These are phyloP conservation scores for Penicillium sp. DNA, from an alignment of 2,329 filamentous ascomycete genomes.

Conservation along the genomic window DNA sequence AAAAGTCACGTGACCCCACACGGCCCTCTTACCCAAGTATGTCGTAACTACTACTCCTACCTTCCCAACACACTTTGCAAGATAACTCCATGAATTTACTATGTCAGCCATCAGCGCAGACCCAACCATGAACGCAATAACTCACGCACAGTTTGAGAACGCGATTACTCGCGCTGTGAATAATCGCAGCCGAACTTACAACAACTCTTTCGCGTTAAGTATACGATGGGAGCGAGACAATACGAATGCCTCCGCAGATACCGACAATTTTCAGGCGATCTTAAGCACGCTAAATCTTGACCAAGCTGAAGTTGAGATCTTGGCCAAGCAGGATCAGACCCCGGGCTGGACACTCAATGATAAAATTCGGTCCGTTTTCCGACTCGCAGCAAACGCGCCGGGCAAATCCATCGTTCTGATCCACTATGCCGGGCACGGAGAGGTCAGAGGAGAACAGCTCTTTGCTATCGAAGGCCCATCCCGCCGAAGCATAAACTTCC, in stretches of 20 bases:
- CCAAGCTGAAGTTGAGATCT: too few relatives aligned
- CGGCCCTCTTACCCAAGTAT: too few relatives aligned
- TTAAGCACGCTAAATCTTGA: conserved; percentile 3
- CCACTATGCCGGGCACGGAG: conserved; percentile 4
- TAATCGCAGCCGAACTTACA: background rate
- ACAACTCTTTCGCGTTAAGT: background rate
- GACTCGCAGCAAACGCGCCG: background rate
- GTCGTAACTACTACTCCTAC: too few relatives aligned
- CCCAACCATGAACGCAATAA: too few relatives aligned
- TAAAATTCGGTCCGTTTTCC: background rate
- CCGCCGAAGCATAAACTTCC: background rate
- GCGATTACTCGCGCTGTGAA: background rate
- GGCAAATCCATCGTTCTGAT: conserved; percentile 1
- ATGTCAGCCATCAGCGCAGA: too few relatives aligned
- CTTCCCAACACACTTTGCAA: too few relatives aligned
- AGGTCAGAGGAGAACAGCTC: background rate
- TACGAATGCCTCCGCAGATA: conserved; percentile 1
- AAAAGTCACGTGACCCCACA: too few relatives aligned
- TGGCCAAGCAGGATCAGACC: too few relatives aligned
- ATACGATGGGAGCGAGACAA: conserved; percentile 10
- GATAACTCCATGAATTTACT: too few relatives aligned
- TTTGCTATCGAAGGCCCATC: background rate
- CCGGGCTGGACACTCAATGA: conserved; percentile 5
- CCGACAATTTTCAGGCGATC: conserved; percentile 4
- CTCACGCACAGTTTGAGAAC: background rate